These are phyloP conservation scores for Schizochytrium sp. DNA, from an alignment of 108 stramenopile species.

Conservation along the genomic window DNA sequence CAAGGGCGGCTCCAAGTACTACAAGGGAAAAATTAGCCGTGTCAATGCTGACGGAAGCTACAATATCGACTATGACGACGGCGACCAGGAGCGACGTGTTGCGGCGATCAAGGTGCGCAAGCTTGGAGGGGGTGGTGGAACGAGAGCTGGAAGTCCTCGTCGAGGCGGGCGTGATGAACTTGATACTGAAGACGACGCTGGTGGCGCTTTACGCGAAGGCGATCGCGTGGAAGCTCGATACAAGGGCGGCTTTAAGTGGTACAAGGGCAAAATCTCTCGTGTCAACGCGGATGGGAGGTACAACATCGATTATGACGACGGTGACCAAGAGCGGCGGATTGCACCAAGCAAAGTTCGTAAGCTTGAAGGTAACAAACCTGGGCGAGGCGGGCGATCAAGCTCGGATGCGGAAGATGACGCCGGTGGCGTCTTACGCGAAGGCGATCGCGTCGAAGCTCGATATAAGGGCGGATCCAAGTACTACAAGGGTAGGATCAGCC, in stretches of 20 bases:
- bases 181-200: background rate
- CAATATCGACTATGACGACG: constrained; percentile 18
- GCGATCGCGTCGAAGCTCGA: too few relatives aligned
- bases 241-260: background rate
- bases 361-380: background rate
- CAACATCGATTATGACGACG: constrained; percentile 32
- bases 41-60: constrained; percentile 13
- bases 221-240: constrained; percentile 38
- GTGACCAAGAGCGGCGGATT: constrained; percentile 24
- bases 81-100: background rate
- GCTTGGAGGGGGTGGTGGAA: background rate
- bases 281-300: background rate
- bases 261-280: too few relatives aligned
- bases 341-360: background rate
- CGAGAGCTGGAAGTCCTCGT: background rate
- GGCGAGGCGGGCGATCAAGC: too few relatives aligned
- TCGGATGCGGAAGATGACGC: too few relatives aligned
- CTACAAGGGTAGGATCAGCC: too few relatives aligned
- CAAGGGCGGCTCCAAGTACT: constrained; percentile 19
- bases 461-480: too few relatives aligned
- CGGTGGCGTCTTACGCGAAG: too few relatives aligned
- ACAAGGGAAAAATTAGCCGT: background rate
- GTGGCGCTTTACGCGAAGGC: constrained; percentile 8
- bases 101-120: background rate
- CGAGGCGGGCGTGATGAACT: background rate